phyloP scores from a whole-genome alignment of 2,329 filamentous ascomycete genomes.

The Colletotrichum spaethianum region DNA sequence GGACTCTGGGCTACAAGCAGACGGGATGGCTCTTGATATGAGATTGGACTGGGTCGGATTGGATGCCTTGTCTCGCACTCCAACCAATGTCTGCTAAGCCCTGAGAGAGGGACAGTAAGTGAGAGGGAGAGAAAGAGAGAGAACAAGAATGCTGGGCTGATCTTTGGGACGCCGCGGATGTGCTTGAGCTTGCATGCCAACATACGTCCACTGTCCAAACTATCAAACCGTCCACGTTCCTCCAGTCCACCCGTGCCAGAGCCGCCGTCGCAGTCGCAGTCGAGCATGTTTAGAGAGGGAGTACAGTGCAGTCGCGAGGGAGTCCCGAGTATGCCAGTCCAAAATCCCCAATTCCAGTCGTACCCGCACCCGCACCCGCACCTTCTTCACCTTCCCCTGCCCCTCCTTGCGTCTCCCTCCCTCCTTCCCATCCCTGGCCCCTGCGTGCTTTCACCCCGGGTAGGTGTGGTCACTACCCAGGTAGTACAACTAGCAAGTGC shows the following conservation, averaged over 20 bases:
- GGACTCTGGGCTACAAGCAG: neutral
- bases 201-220: neutral
- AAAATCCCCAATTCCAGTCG: neutral
- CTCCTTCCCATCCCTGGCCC: slow-evolving; percentile 23
- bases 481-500: neutral
- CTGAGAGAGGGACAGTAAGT: no score
- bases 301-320: neutral
- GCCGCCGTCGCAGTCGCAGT: neutral
- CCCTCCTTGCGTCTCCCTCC: slow-evolving; percentile 22
- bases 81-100: neutral
- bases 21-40: slow-evolving; percentile 7
- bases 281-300: neutral
- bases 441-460: slow-evolving; percentile 39
- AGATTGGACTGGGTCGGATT: neutral
- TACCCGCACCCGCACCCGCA: neutral
- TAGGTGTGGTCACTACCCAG: slow-evolving; percentile 13
- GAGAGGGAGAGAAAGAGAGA: neutral
- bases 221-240: neutral
- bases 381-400: neutral
- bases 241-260: neutral
- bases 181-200: neutral
- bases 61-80: neutral
- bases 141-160: neutral
- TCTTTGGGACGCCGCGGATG: neutral
- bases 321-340: neutral